Evolutionary conservation across 495 filamentous ascomycete species (phyloP).

Genomic region (Xylaria nigripes): DNA sequence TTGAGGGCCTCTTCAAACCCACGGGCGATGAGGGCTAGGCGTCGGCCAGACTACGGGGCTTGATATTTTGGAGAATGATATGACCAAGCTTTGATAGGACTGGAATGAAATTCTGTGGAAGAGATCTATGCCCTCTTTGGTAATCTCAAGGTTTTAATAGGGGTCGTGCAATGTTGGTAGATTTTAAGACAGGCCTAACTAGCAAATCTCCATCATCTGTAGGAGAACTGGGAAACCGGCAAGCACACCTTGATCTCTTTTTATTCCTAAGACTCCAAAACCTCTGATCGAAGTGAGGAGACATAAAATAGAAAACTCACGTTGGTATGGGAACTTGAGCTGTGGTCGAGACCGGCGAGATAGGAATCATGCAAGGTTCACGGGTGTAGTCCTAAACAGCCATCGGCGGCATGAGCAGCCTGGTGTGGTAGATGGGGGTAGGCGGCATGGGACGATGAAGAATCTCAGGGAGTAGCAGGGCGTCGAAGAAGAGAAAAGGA

Average conservation of each 20-base stretch:
- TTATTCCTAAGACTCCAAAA: not conserved
- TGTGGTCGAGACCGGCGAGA: constrained; percentile 10
- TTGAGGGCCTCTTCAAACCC: constrained; percentile 12
- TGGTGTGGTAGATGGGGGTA: not conserved
- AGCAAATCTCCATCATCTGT: constrained; percentile 16
- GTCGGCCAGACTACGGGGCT: constrained; percentile 28
- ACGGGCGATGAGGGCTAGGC: constrained; percentile 17
- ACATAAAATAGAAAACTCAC: not conserved
- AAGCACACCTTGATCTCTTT: constrained; percentile 22
- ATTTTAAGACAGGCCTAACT: constrained; percentile 28
- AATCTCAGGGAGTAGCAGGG: constrained; percentile 1
- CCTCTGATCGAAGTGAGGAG: not conserved
- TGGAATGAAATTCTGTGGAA: constrained; percentile 12
- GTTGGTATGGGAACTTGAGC: not conserved
- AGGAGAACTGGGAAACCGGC: constrained; percentile 16
- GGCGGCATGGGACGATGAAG: not conserved
- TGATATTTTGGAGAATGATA: constrained; percentile 22
- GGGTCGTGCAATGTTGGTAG: constrained; percentile 25
- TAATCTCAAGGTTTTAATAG: constrained; percentile 15
- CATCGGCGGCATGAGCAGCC: constrained; percentile 10
- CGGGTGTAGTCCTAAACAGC: constrained; percentile 22
- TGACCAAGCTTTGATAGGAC: constrained; percentile 17
- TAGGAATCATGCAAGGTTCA: constrained; percentile 19
- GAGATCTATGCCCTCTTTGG: constrained; percentile 26
- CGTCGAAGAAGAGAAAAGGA: constrained; percentile 5